Evolutionary conservation across 345 rosid species (phyloP).

Genomic region (Citropsis articulata): DNA sequence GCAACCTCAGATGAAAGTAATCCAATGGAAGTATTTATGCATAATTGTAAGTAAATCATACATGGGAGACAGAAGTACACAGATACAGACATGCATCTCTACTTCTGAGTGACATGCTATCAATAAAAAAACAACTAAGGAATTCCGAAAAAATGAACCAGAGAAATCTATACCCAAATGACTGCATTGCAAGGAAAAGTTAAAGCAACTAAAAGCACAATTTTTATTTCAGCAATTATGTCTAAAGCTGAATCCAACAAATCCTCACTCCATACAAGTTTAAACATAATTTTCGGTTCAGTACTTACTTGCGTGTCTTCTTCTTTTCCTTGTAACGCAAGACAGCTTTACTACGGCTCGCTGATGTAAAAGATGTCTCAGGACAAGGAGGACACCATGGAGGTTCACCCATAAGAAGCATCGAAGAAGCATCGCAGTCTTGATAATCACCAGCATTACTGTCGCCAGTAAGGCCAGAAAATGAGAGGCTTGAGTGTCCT

Average conservation of each 20-base stretch:
- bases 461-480: conserved; percentile 91
- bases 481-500: conserved; percentile 69
- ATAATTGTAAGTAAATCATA: neutral
- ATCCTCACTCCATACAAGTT: neutral
- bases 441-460: conserved; percentile 78
- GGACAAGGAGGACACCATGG: conserved; percentile 78
- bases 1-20: neutral
- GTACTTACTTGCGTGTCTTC: conserved; percentile 92
- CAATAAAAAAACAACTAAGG: neutral
- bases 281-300: neutral
- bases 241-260: neutral
- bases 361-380: conserved; percentile 56
- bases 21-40: neutral
- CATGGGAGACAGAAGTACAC: neutral
- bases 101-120: neutral
- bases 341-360: conserved; percentile 70
- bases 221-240: neutral
- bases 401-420: conserved; percentile 80
- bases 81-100: neutral
- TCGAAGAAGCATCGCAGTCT: conserved; percentile 84
- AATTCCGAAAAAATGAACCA: neutral
- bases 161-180: conserved; percentile 1
- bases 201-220: conserved; percentile 7
- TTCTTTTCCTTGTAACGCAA: conserved; percentile 96
- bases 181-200: neutral